Evolutionary conservation across 257 asterid species (phyloP), one percentile per base, ranked within the genome.

Genomic region (Vinca minor): DNA sequence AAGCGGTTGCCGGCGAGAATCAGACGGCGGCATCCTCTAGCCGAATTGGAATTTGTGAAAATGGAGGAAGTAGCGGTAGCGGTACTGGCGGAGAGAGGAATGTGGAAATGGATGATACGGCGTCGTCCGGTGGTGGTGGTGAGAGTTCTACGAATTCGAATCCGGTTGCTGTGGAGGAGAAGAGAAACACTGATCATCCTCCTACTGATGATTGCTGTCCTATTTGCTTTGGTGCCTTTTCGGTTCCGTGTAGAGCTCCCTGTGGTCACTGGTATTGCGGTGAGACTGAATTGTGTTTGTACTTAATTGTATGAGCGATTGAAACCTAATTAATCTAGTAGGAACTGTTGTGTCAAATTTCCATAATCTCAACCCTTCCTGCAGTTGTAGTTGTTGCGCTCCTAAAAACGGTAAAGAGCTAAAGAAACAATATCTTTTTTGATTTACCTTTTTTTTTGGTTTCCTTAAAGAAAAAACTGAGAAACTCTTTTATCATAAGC

Each of bases 221-320:
- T 35, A 87, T 87, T 54, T 87, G 92, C 79, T 87, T 84, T 65
- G 77, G 77, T 28, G 59, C 53, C 56, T 87, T 87, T 62, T 75
- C 41, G 14, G 83, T 82, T 54, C 92, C 95, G 31, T 84, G 91
- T 69, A 77, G 83, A 39, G 89, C 81, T 59, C 79, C 92, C 55
- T 87, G 92, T 46, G 92, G 95, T 62, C 95, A 87, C 72, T 87
- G 95, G 95, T 87, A 82, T 76, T 87, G 95, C 66, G 95, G 95
- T 84, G 75, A 39, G 57, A n/a, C n/a, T n/a, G n/a, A 20, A 12
- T 38, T 17, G 45, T 18, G 0, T 32, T 44, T 42, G 1, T 65
- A 15, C 17, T 29, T 32, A 6, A n/a, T n/a, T n/a, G n/a, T n/a
- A 48, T 34, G 26, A 17, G 18, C 31, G 2, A 36, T 32, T 15